Base-by-base conservation (phyloP, 2,329 filamentous ascomycete genomes). In the Ceratocystis lukuohia region DNA sequence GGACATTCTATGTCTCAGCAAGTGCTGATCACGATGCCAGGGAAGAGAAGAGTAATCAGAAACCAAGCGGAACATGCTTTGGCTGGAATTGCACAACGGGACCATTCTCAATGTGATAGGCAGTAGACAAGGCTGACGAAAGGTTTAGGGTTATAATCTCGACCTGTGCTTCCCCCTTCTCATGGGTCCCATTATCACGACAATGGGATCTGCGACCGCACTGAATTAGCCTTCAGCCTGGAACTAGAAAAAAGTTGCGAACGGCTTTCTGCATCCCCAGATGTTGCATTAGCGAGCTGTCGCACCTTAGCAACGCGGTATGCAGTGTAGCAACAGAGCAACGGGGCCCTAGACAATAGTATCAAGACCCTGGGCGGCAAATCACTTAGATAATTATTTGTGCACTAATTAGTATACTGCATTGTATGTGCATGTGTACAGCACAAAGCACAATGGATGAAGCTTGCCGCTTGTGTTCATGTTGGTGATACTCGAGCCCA, bases 251-350 rank as follows among this genome's bases (percentile, higher is more conserved):
- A 62, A 45, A 41, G 44, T n/a, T 62, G 37, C 48, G 44, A 63
- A 17, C 61, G 61, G 17, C 61, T 63, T 6, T 63, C 41, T 63
- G 61, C 22, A 63, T 28, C 61, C 41, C 46, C 46, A 48, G 10
- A 41, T n/a, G 61, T 8, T 63, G 61, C 61, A 30, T 63, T 63
- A 63, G 44, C 61, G 41, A 63, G 61, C 44, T n/a, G 46, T 63
- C 46, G 41, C 46, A 48, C 61, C 61, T 59, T 63, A 50, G 61
- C 61, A 63, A 63, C 61, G 61, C 41, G 33, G 25, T 25, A n/a
- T 10, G 10, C 15, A 59, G 61, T 50, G 61, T 48, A 48, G 61
- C 22, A 63, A 63, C 22, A 46, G 17, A n/a, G 48, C 56, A 59
- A 17, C 22, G 22, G 25, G 15, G 15, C 56, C 53, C 30, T n/a